Conservation (phyloP, 2,329 filamentous ascomycete species). For the Canariomyces notabilis region DNA sequence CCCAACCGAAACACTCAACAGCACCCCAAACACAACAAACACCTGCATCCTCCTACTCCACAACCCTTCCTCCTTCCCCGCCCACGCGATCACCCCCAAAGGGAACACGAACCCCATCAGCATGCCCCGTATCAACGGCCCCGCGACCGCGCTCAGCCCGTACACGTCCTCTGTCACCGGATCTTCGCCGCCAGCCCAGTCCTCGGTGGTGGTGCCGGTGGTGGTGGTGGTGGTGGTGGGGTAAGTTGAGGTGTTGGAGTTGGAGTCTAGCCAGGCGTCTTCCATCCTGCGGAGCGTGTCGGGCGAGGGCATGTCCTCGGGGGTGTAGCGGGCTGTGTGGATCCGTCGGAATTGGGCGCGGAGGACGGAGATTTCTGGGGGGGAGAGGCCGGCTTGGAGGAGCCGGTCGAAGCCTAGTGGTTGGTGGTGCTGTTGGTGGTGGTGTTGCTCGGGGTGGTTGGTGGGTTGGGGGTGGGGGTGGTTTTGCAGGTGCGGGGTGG, state of each 20-base stretch:
- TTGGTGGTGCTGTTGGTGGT: slow-evolving; percentile 44
- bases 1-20: slow-evolving; percentile 74
- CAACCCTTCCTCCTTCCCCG: slow-evolving; percentile 79
- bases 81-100: slow-evolving; percentile 77
- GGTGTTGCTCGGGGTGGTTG: slow-evolving; percentile 4
- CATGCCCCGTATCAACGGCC: slow-evolving; percentile 83
- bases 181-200: slow-evolving; percentile 33
- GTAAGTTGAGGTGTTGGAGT: slow-evolving; percentile 27
- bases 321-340: slow-evolving; percentile 74
- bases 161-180: slow-evolving; percentile 34
- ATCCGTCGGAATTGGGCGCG: slow-evolving; percentile 85
- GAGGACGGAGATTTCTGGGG: slow-evolving; percentile 76
- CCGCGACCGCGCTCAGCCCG: slow-evolving; percentile 55
- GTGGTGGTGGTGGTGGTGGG: slow-evolving; percentile 16
- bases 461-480: slow-evolving; percentile 2
- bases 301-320: slow-evolving; percentile 81
- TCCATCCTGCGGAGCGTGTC: slow-evolving; percentile 72
- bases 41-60: slow-evolving; percentile 81
- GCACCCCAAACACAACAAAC: slow-evolving; percentile 78
- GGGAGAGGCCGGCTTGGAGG: slow-evolving; percentile 72
- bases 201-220: slow-evolving; percentile 32
- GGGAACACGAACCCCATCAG: slow-evolving; percentile 95
- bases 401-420: slow-evolving; percentile 80
- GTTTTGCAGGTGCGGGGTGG: slow-evolving; percentile 1
- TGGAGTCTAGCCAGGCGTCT: slow-evolving; percentile 80